These are phyloP conservation scores for Cordyceps farinosa DNA, from an alignment of 2,329 filamentous ascomycete species.

Conservation along the genomic window DNA sequence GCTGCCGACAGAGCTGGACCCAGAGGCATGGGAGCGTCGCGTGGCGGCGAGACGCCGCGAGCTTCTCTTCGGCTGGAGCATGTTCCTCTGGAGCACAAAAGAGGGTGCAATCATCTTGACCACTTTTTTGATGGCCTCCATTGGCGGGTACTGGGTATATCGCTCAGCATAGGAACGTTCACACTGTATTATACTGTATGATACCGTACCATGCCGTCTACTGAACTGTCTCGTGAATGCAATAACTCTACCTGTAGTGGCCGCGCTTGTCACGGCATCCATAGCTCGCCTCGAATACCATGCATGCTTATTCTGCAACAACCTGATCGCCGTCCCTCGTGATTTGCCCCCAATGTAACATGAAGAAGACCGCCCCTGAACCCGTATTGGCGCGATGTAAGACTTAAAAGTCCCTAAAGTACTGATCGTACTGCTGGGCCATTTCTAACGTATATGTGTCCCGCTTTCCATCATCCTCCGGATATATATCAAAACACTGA, in stretches of 20 bases:
- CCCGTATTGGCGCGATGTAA: not conserved
- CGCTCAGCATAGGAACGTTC: conserved; percentile 12
- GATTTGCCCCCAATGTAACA: not conserved
- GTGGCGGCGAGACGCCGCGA: conserved; percentile 44
- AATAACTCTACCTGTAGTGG: not conserved
- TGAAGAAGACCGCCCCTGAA: not conserved
- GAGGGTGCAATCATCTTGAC: conserved; percentile 46
- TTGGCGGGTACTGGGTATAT: conserved; percentile 45
- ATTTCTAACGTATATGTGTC: conserved; percentile 68
- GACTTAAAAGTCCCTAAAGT: conserved; percentile 65
- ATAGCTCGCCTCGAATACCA: not conserved
- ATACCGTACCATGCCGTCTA: too few species aligned
- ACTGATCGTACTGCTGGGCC: conserved; percentile 64
- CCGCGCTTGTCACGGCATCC: not conserved
- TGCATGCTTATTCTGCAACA: not conserved
- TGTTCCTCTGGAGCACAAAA: conserved; percentile 52
- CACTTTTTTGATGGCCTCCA: conserved; percentile 39
- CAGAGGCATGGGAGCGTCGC: conserved; percentile 52
- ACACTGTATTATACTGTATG: not conserved
- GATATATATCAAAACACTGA: conserved; percentile 78
- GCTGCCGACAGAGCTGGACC: conserved; percentile 51
- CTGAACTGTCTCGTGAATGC: not conserved
- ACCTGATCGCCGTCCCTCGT: not conserved
- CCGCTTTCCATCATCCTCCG: conserved; percentile 65
- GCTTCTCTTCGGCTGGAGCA: conserved; percentile 50